A percentile compares a stretch with the other conserved stretches of the same genome.
These are phyloP conservation scores for Pulchroboletus neoregius DNA, from an alignment of 1,284 basidiomycete species.

Conservation along the genomic window DNA sequence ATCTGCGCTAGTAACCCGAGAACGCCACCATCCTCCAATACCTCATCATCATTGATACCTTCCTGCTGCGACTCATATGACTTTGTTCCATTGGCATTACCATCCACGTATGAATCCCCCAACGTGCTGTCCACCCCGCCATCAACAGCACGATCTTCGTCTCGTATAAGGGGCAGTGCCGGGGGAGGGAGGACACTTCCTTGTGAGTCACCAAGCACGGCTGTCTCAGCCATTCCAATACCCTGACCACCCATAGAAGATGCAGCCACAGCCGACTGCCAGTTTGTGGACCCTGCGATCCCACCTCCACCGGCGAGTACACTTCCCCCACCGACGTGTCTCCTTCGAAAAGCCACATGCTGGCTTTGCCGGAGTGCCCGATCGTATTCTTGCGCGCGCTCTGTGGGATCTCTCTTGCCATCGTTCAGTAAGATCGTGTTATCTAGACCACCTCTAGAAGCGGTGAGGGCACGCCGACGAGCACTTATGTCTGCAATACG, in stretches of 20 bases:
- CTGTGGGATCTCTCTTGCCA: conserved; percentile 40
- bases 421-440: conserved; percentile 32
- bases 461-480: conserved; percentile 36
- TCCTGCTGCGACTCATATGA: conserved; percentile 40
- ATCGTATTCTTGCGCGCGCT: conserved; percentile 68
- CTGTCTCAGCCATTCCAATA: conserved; percentile 57
- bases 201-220: conserved; percentile 68
- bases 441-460: conserved; percentile 31
- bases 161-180: conserved; percentile 31
- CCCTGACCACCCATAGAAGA: conserved; percentile 26
- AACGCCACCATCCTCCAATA: conserved; percentile 63
- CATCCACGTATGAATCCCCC: conserved; percentile 69
- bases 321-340: conserved; percentile 39
- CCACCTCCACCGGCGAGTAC: conserved; percentile 33
- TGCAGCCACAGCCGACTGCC: conserved; percentile 26
- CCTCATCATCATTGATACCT: conserved; percentile 55
- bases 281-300: conserved; percentile 20
- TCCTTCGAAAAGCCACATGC: conserved; percentile 45
- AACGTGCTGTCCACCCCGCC: conserved; percentile 57
- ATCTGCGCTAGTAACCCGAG: conserved; percentile 75
- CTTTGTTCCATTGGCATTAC: conserved; percentile 41
- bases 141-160: conserved; percentile 48
- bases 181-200: conserved; percentile 40
- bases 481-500: conserved; percentile 71
- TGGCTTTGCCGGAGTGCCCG: conserved; percentile 69